phyloP scores from a whole-genome alignment of 257 asterid genomes.

The Fraxinus quadrangulata region DNA sequence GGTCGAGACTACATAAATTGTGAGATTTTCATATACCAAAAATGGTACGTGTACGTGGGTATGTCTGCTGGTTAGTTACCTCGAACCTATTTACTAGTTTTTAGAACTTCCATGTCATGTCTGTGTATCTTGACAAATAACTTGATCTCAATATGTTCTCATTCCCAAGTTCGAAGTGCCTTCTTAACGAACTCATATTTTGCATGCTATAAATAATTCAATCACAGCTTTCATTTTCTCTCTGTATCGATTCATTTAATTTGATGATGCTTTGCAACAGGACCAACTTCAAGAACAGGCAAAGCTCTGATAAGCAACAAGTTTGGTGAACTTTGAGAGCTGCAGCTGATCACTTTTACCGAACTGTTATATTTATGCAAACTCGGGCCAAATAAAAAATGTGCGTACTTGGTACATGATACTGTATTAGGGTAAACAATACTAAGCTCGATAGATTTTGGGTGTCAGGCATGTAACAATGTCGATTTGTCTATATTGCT shows the following conservation, averaged over 20 bases:
- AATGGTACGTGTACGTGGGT: not conserved
- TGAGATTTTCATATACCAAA: not conserved
- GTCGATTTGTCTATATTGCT: not conserved
- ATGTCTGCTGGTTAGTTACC: not conserved
- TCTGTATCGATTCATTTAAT: slow-evolving; percentile 13
- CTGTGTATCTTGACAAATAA: not conserved
- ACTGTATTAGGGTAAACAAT: not conserved
- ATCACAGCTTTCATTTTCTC: not conserved
- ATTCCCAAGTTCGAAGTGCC: not conserved
- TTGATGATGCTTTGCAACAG: slow-evolving; percentile 42
- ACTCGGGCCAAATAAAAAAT: not conserved
- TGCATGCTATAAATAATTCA: not conserved
- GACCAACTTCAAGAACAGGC: slow-evolving; percentile 91
- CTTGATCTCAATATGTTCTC: not conserved
- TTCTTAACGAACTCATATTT: not conserved
- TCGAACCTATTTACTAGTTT: not conserved
- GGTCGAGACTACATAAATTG: not conserved
- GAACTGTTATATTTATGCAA: not conserved
- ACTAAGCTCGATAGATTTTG: not conserved
- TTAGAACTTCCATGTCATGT: not conserved
- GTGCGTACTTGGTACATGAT: not conserved
- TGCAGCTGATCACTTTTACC: not conserved
- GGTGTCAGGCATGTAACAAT: not conserved
- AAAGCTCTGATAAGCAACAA: slow-evolving; percentile 37
- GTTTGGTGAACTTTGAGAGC: not conserved